phyloP scores from a whole-genome alignment of 2,329 filamentous ascomycete species.

The Ophiocordyceps robertsii region DNA sequence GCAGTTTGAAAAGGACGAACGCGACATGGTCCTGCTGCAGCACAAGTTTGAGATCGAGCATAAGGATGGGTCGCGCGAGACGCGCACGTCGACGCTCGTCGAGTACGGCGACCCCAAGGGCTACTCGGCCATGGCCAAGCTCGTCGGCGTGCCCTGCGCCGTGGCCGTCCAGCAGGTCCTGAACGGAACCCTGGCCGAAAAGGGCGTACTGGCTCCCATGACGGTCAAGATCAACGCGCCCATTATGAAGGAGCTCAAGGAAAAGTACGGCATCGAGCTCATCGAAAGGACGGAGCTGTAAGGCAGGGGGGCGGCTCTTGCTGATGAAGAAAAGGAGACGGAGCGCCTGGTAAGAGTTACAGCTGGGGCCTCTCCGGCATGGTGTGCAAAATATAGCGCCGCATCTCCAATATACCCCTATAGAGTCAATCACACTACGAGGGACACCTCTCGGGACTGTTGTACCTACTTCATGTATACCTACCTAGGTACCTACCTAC shows the following conservation, averaged over 20 bases:
- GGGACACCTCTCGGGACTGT: no score
- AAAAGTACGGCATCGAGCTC: slow-evolving; percentile 62
- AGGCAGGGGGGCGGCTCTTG: background rate
- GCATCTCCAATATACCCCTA: no score
- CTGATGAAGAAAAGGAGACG: no score
- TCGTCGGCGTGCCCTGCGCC: slow-evolving; percentile 57
- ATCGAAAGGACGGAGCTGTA: slow-evolving; percentile 49
- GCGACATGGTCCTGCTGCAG: slow-evolving; percentile 70
- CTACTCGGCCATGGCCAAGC: slow-evolving; percentile 73
- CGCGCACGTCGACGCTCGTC: slow-evolving; percentile 63
- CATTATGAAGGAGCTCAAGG: slow-evolving; percentile 64
- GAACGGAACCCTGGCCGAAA: slow-evolving; percentile 57
- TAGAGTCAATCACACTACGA: no score
- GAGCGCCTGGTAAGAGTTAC: no score
- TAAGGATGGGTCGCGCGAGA: slow-evolving; percentile 66
- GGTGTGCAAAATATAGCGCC: no score
- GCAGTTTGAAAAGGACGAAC: slow-evolving; percentile 70
- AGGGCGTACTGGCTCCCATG: slow-evolving; percentile 68
- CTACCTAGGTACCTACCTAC: no score
- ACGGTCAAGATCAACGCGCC: slow-evolving; percentile 56
- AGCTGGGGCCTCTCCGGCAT: no score
- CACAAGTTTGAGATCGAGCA: slow-evolving; percentile 77
- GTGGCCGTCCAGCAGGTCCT: slow-evolving; percentile 65
- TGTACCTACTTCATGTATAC: no score
- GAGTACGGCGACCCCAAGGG: slow-evolving; percentile 72